These are phyloP conservation scores for Penicillium fuscoglaucum DNA, from an alignment of 2,329 filamentous ascomycete genomes.

Conservation along the genomic window DNA sequence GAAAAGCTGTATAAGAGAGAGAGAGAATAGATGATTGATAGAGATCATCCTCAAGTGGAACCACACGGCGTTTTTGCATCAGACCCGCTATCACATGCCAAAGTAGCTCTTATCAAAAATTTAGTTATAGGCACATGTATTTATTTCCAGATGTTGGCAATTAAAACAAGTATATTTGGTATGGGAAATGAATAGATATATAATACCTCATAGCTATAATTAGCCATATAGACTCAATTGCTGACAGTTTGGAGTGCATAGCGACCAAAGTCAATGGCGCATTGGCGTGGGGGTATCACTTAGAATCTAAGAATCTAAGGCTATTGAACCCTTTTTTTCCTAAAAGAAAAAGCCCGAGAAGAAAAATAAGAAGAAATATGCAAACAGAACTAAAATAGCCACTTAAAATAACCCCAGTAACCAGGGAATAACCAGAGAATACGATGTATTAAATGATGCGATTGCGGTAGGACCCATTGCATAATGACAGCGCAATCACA, in stretches of 20 bases:
- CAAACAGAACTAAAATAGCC: slow-evolving; percentile 5
- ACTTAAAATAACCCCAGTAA: background rate
- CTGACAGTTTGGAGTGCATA: background rate
- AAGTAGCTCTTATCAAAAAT: slow-evolving; percentile 22
- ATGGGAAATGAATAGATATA: background rate
- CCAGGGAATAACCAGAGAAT: slow-evolving; percentile 1
- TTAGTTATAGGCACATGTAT: background rate
- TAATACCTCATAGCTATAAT: background rate
- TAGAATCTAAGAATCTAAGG: background rate
- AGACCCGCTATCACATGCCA: slow-evolving; percentile 40
- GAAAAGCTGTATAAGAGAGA: background rate
- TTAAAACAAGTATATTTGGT: background rate
- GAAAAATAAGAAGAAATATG: background rate
- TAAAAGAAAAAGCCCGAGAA: background rate
- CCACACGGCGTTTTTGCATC: slow-evolving; percentile 12
- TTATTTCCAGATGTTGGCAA: background rate
- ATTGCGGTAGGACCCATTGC: slow-evolving; percentile 25
- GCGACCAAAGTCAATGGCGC: slow-evolving; percentile 3
- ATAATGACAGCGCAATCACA: slow-evolving; percentile 27
- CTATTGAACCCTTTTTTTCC: background rate
- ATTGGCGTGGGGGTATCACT: background rate
- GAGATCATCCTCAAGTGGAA: slow-evolving; percentile 3
- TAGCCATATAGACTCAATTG: background rate
- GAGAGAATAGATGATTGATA: background rate
- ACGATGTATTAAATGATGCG: slow-evolving; percentile 16